phyloP scores from a whole-genome alignment of 1,139 yeast genomes.

The Suhomyces choctaworum region DNA sequence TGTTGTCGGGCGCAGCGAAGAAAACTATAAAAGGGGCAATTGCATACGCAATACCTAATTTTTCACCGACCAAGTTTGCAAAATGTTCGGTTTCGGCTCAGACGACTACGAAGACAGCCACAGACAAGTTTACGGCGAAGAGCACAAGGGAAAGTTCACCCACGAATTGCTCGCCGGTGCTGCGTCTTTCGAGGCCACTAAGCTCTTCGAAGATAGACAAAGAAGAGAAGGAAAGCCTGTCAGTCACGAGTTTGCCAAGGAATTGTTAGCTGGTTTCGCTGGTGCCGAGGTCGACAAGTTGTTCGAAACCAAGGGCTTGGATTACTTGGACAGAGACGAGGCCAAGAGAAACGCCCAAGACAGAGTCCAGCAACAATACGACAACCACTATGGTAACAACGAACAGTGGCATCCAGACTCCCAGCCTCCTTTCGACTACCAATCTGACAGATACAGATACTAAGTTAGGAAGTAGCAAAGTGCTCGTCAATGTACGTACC shows the following conservation, averaged over 20 bases:
- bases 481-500: not conserved
- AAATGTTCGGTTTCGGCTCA: conserved; percentile 19
- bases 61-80: too few relatives aligned
- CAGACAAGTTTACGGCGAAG: conserved; percentile 30
- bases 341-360: conserved; percentile 29
- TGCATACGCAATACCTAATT: too few relatives aligned
- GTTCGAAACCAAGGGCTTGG: conserved; percentile 37
- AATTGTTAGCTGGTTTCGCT: conserved; percentile 31
- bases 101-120: conserved; percentile 18
- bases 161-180: conserved; percentile 38
- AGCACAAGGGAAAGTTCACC: conserved; percentile 33
- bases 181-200: conserved; percentile 36
- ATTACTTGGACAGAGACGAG: conserved; percentile 31
- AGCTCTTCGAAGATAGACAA: conserved; percentile 34
- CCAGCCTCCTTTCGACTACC: conserved; percentile 31
- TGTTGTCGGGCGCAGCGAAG: too few relatives aligned
- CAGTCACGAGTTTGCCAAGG: conserved; percentile 33
- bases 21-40: not conserved
- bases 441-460: conserved; percentile 21
- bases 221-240: conserved; percentile 37
- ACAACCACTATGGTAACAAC: conserved; percentile 30
- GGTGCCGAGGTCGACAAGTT: conserved; percentile 39
- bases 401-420: conserved; percentile 32
- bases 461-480: conserved; percentile 5
- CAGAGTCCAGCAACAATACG: conserved; percentile 25